Evolutionary conservation across 1,284 basidiomycete species (phyloP).

Genomic region (Chondrostereum purpureum): DNA sequence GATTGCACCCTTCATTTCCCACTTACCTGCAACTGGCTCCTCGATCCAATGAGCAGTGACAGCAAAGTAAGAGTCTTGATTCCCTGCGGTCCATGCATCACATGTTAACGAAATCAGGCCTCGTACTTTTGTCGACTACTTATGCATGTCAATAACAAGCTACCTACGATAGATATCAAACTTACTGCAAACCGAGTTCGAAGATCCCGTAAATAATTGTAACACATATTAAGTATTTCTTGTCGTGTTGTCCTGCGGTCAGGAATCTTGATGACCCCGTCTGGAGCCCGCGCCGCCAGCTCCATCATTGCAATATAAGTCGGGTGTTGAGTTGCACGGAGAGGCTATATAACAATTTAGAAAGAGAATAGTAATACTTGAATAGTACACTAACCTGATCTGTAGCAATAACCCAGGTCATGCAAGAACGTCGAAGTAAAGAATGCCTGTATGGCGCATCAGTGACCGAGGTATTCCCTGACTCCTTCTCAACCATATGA

Average conservation of each 20-base stretch:
- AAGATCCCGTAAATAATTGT: slow-evolving; percentile 23
- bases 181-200: slow-evolving; percentile 21
- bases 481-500: slow-evolving; percentile 5
- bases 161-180: slow-evolving; percentile 9
- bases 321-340: slow-evolving; percentile 24
- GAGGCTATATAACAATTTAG: slow-evolving; percentile 20
- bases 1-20: too few relatives aligned
- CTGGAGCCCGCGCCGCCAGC: too few relatives aligned
- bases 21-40: slow-evolving; percentile 15
- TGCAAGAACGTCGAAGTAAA: slow-evolving; percentile 20
- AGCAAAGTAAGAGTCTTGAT: slow-evolving; percentile 28
- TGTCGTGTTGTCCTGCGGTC: slow-evolving; percentile 16
- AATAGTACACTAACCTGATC: slow-evolving; percentile 28
- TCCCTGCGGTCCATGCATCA: slow-evolving; percentile 32
- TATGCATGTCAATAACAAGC: slow-evolving; percentile 1
- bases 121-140: slow-evolving; percentile 16
- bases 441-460: slow-evolving; percentile 23
- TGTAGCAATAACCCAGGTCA: slow-evolving; percentile 31
- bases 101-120: slow-evolving; percentile 27
- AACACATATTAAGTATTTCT: slow-evolving; percentile 29
- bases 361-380: too few relatives aligned
- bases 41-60: slow-evolving; percentile 32
- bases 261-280: slow-evolving; percentile 21
- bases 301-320: slow-evolving; percentile 24
- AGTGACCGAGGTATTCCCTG: too few relatives aligned